A percentile compares a stretch with the other conserved stretches of the same genome.
These are phyloP conservation scores for Megacollybia marginata DNA, from an alignment of 768 basidiomycete species.

Conservation along the genomic window DNA sequence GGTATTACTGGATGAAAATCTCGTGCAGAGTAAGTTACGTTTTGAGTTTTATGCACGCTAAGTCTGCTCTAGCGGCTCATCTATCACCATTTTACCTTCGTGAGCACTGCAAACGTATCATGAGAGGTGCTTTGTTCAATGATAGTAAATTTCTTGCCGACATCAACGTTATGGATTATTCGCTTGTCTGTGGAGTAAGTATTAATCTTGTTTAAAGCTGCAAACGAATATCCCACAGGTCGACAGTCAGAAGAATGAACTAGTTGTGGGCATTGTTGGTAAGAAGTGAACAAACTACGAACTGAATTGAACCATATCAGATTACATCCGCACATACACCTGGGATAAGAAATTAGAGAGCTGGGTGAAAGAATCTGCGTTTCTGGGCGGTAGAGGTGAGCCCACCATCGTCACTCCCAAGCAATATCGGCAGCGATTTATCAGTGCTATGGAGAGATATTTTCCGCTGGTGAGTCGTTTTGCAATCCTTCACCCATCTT, in stretches of 20 bases:
- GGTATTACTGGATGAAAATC: conserved; percentile 93
- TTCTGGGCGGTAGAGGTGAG: conserved; percentile 83
- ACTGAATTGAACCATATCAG: conserved; percentile 26
- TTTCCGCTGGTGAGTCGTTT: conserved; percentile 63
- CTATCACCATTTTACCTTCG: conserved; percentile 87
- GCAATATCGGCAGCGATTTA: conserved; percentile 85
- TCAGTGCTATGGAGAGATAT: conserved; percentile 85
- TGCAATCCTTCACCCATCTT: too few relatives aligned
- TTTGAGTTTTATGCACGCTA: conserved; percentile 1
- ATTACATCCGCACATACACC: conserved; percentile 92
- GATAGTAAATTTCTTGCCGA: conserved; percentile 94
- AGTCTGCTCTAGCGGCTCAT: conserved; percentile 57
- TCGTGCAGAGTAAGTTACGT: conserved; percentile 74
- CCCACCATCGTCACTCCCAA: conserved; percentile 96
- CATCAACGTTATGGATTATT: conserved; percentile 97
- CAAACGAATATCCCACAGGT: conserved; percentile 33
- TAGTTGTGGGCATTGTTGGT: conserved; percentile 98
- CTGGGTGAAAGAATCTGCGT: conserved; percentile 94
- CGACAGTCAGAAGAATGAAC: conserved; percentile 80
- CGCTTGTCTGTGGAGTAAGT: conserved; percentile 75
- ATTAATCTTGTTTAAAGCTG: neutral
- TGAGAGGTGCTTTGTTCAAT: conserved; percentile 86
- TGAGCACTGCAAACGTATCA: conserved; percentile 92
- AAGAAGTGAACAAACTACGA: conserved; percentile 22
- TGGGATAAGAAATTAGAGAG: conserved; percentile 99